Base-by-base conservation (phyloP, 2,329 filamentous ascomycete species). In the Fusarium transvaalense region DNA sequence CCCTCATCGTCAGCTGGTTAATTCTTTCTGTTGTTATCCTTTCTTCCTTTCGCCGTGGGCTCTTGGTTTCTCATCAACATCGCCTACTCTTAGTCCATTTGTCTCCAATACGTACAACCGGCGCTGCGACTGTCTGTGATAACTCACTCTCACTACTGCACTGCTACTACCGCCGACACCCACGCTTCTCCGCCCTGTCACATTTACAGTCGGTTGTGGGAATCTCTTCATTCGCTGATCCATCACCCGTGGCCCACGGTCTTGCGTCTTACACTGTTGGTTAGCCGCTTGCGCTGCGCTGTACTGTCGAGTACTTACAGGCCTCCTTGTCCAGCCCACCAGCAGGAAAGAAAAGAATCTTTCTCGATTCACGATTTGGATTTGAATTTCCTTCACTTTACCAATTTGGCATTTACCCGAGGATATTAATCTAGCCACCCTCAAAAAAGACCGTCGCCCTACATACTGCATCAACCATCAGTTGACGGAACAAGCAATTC, bases 141-240 rank as follows among this genome's bases (percentile, higher is more conserved):
- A 54, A 43, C 54, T 58, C 51, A 39, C 50, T 56, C 57, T 61
- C 60, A 66, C 67, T 48, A 59, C 65, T 61, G 58, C 66, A 65
- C 63, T 56, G 57, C 64, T 59, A 45, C 68, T 64, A 59, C 71
- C 68, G 69, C 57, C 65, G 39, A 54, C 66, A 59, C 61, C 66
- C 51, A 69, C 71, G 54, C 58, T 66, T 64, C 60, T 66, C 60
- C 66, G 64, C 64, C 51, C 68, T 66, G 57, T 74, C 72, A 74
- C 72, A 74, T 74, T 64, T 69, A 66, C 61, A 61, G 66, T 73
- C 64, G 72, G 72, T 41, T 74, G 72, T 59, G 66, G 57, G 71
- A 72, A 74, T 66, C 71, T 60, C 71, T 66, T 66, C 67, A 74
- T 74, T 74, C 72, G 72, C 69, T 74, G 61, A 68, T 61, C 53